A percentile compares a stretch with the other conserved stretches of the same genome.
phyloP scores from a whole-genome alignment of 495 filamentous ascomycete species.

The Beverwykella pulmonaria region DNA sequence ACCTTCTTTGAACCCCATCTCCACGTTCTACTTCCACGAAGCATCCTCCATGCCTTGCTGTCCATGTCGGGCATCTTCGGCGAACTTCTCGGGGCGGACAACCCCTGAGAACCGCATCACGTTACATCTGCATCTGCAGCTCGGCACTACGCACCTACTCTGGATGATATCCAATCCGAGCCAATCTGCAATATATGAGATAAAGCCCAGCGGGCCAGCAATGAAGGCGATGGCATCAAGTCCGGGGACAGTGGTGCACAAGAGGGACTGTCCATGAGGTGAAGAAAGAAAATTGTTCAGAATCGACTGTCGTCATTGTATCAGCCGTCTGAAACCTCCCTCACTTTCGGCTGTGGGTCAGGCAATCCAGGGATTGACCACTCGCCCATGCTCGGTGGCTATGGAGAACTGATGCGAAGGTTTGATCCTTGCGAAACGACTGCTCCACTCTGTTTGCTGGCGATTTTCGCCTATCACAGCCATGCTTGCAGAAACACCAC shows the following conservation, averaged over 20 bases:
- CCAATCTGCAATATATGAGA: conserved; percentile 29
- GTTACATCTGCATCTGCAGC: conserved; percentile 17
- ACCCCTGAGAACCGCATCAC: background rate
- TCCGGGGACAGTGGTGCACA: background rate
- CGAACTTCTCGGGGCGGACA: background rate
- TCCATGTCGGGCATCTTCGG: background rate
- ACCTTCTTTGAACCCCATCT: conserved; percentile 32
- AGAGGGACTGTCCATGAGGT: background rate
- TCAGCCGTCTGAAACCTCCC: background rate
- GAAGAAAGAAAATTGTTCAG: background rate
- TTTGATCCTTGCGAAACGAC: conserved; percentile 21
- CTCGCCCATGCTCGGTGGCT: background rate
- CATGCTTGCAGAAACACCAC: conserved; percentile 9
- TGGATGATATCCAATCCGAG: conserved; percentile 20
- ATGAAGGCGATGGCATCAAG: conserved; percentile 5
- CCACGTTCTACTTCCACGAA: background rate
- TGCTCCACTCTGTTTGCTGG: background rate
- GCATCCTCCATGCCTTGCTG: background rate
- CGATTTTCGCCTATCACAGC: conserved; percentile 16
- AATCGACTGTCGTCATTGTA: background rate
- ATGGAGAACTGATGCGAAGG: conserved; percentile 2
- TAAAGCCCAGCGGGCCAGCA: conserved; percentile 16
- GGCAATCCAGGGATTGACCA: background rate
- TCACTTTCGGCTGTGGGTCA: background rate
- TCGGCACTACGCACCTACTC: conserved; percentile 11